Conservation (phyloP, 2,329 filamentous ascomycete genomes). For the Talaromyces sp. region DNA sequence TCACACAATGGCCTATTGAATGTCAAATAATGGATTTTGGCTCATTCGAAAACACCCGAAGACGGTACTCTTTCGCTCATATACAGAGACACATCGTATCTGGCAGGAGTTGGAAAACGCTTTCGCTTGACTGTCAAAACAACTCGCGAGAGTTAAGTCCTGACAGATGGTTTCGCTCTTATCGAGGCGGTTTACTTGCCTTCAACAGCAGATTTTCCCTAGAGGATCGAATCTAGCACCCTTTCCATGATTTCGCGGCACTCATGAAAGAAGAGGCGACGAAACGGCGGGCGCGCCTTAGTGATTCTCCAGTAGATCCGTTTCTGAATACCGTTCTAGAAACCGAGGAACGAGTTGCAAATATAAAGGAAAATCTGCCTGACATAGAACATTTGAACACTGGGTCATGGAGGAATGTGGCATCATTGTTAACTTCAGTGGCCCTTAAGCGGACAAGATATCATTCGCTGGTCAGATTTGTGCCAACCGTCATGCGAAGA, state of each 20-base stretch:
- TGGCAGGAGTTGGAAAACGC: background rate
- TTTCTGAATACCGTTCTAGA: background rate
- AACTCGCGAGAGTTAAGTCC: background rate
- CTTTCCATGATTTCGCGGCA: background rate
- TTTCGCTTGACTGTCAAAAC: background rate
- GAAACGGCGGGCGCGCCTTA: background rate
- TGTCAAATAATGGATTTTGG: background rate
- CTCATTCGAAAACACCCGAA: background rate
- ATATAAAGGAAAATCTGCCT: background rate
- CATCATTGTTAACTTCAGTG: background rate
- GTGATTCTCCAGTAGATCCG: background rate
- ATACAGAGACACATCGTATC: background rate
- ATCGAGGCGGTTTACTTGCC: background rate
- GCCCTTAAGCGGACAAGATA: no score
- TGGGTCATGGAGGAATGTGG: slow-evolving; percentile 2
- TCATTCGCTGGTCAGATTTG: no score
- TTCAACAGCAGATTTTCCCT: background rate
- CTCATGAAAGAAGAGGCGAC: background rate
- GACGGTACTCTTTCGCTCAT: background rate
- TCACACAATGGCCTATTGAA: background rate
- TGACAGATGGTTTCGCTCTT: background rate
- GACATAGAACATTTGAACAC: background rate
- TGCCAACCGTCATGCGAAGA: no score
- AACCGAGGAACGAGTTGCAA: background rate
- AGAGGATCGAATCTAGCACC: background rate